Percentiles rank a stretch among this genome's conserved stretches.
phyloP scores from a whole-genome alignment of 2,329 filamentous ascomycete genomes.

The Pseudogymnoascus sp. region DNA sequence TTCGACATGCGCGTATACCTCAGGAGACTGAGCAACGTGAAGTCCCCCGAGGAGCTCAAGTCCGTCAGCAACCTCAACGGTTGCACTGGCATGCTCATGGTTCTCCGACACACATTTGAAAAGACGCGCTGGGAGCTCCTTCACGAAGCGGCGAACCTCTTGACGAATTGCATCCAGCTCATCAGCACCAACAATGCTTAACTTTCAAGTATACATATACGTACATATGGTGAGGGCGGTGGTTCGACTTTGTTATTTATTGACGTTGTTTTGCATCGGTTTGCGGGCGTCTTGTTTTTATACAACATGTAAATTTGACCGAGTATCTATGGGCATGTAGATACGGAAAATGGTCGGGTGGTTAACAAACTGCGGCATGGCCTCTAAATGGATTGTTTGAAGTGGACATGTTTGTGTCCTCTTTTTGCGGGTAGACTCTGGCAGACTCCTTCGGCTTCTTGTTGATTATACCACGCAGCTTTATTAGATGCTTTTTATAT shows the following conservation, averaged over 20 bases:
- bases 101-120: conserved; percentile 73
- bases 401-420: neutral
- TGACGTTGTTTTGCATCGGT: neutral
- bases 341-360: neutral
- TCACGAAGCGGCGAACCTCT: conserved; percentile 72
- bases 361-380: neutral
- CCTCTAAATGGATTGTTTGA: neutral
- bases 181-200: conserved; percentile 14
- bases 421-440: conserved; percentile 2
- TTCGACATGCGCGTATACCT: conserved; percentile 76
- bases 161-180: conserved; percentile 69
- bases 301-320: neutral
- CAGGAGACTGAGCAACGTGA: conserved; percentile 59
- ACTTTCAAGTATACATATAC: neutral
- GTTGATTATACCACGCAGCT: conserved; percentile 4
- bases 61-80: conserved; percentile 67
- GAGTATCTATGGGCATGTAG: neutral
- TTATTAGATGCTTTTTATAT: conserved; percentile 5
- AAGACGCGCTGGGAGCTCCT: conserved; percentile 86
- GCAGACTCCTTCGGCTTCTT: neutral
- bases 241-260: neutral
- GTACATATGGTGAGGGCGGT: neutral
- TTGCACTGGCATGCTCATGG: conserved; percentile 71
- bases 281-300: neutral
- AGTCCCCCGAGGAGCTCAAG: conserved; percentile 69